Evolutionary conservation across 1,284 basidiomycete genomes (phyloP), one percentile per base, ranked within the genome.

Genomic region (Cronartium quercuum): DNA sequence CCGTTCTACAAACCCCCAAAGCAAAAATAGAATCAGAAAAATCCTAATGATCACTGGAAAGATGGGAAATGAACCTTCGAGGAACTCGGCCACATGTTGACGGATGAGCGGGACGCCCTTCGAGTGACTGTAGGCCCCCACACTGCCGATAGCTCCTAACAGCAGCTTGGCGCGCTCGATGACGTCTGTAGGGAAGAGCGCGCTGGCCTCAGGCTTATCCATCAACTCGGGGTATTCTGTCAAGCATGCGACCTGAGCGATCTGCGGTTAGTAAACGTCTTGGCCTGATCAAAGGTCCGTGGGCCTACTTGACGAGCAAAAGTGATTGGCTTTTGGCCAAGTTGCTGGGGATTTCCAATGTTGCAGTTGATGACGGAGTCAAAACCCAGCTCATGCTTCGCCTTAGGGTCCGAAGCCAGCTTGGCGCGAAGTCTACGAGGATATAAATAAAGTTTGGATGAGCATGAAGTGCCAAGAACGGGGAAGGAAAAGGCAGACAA

Each of bases 261-360:
- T 12, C 21, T 35, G 7, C 12, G 29, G 21, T 6, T 58, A 18
- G 6, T 38, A 13, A 34, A 58, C n/a, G 42, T 35, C 6, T 58
- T 18, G 37, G 0, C 24, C 18, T 21, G 12, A 41, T 24, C 61
- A 24, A 47, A 35, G 44, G 13, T 47, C 24, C 41, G n/a, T n/a
- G 6, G 29, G 82, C 86, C 76, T 78, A 90, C 91, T 88, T 98
- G 95, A 76, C 95, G 86, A 80, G 89, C 88, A 83, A 92, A 98
- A 7, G 95, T 97, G 77, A 98, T 87, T 0, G 94, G 92, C 29
- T 89, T 88, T 82, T 98, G 96, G 82, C 97, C 89, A 60, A 98
- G 86, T 83, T 97, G 95, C 83, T 98, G 95, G 0, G 95, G 95
- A 82, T 98, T 98, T 9, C 95, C 95, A 76, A 98, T 98, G 84